These are phyloP conservation scores for Clonostachys solani DNA, from an alignment of 2,329 filamentous ascomycete genomes.

Conservation along the genomic window DNA sequence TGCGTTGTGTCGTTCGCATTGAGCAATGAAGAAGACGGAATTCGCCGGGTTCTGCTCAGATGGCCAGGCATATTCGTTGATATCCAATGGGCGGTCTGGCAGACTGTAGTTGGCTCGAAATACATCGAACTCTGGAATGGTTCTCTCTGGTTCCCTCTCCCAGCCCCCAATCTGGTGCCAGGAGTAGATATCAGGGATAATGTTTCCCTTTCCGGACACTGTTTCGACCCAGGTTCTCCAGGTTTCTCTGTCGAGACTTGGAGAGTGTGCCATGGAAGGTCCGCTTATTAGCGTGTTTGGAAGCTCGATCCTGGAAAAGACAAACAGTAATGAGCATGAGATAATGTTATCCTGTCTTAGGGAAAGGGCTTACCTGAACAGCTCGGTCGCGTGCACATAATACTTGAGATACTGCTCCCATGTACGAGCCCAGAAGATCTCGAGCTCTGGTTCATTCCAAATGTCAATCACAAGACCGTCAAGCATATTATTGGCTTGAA, in stretches of 20 bases:
- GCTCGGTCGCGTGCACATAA: conserved; percentile 8
- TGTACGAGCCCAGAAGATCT: conserved; percentile 9
- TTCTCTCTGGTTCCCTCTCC: conserved; percentile 3
- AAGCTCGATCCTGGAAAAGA: conserved; percentile 4
- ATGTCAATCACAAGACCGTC: conserved; percentile 38
- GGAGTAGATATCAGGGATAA: conserved; percentile 7
- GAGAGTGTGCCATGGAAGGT: conserved; percentile 1
- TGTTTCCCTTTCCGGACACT: conserved; percentile 2
- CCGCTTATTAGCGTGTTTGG: conserved; percentile 5
- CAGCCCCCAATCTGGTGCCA: conserved; percentile 8
- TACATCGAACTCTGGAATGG: conserved; percentile 9
- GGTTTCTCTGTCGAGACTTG: background rate
- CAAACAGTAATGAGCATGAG: no score
- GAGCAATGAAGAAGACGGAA: conserved; percentile 38
- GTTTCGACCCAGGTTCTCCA: conserved; percentile 5
- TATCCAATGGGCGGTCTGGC: conserved; percentile 28
- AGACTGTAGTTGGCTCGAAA: conserved; percentile 19
- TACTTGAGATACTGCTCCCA: conserved; percentile 10
- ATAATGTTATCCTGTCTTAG: no score
- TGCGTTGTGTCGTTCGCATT: conserved; percentile 36
- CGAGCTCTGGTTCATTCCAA: conserved; percentile 48
- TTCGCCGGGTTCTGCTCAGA: conserved; percentile 33
- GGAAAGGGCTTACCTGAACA: conserved; percentile 6
- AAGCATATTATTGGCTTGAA: conserved; percentile 27
- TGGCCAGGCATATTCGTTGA: conserved; percentile 41